Evolutionary conservation across 345 rosid species (phyloP).

Genomic region (Camelina neglecta): DNA sequence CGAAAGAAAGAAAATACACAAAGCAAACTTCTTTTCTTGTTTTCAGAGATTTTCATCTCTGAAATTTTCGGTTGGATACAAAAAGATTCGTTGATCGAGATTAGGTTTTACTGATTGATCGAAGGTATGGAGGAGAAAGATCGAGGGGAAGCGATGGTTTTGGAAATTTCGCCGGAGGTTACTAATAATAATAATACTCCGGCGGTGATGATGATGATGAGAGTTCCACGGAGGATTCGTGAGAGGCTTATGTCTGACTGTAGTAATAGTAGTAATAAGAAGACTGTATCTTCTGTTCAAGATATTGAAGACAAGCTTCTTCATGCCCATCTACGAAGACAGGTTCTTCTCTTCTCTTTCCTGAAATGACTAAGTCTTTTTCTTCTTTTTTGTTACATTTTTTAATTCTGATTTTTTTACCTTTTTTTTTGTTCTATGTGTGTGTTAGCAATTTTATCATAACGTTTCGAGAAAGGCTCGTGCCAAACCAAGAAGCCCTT

Average conservation of each 20-base stretch:
- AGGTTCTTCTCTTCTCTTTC: conserved; percentile 52
- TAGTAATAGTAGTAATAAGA: conserved; percentile 49
- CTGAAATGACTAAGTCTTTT: conserved; percentile 26
- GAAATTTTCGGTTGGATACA: conserved; percentile 1
- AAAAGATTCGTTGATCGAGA: conserved; percentile 13
- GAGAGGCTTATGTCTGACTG: conserved; percentile 68
- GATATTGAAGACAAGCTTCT: conserved; percentile 95
- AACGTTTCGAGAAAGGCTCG: conserved; percentile 87
- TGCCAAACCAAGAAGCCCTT: conserved; percentile 82
- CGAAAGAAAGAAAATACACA: conserved; percentile 18
- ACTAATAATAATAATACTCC: conserved; percentile 28
- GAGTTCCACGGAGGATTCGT: conserved; percentile 74
- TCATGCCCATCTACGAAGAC: conserved; percentile 90
- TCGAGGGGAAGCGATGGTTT: conserved; percentile 52
- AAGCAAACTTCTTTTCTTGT: conserved; percentile 41
- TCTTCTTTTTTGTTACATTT: background rate
- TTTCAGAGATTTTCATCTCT: conserved; percentile 19
- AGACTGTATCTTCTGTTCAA: conserved; percentile 65
- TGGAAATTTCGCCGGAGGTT: conserved; percentile 56
- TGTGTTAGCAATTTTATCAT: conserved; percentile 81
- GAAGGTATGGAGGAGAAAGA: conserved; percentile 59
- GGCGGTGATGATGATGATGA: conserved; percentile 47
- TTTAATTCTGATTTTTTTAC: background rate
- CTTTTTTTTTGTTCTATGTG: background rate
- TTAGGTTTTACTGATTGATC: conserved; percentile 35